Percentiles rank a stretch among this genome's conserved stretches.
phyloP scores from a whole-genome alignment of 2,329 filamentous ascomycete species.

The Penicillium glabrum region DNA sequence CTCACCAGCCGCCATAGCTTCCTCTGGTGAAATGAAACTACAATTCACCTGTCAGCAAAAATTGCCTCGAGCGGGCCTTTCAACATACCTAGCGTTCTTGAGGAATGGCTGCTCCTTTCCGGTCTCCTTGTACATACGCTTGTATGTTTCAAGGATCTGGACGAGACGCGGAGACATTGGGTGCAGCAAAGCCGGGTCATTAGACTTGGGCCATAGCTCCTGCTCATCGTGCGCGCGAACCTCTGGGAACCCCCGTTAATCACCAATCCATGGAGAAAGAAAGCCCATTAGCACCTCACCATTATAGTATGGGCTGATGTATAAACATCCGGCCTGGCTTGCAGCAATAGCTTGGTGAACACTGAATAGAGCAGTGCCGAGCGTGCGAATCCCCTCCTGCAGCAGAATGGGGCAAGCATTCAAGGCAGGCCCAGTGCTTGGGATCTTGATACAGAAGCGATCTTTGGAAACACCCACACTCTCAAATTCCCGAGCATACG shows the following conservation, averaged over 20 bases:
- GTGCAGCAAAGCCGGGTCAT: slow-evolving; percentile 50
- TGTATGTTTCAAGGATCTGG: slow-evolving; percentile 52
- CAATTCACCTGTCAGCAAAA: background rate
- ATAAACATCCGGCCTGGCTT: slow-evolving; percentile 50
- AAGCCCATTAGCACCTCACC: slow-evolving; percentile 26
- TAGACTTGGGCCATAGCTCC: slow-evolving; percentile 48
- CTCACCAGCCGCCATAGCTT: slow-evolving; percentile 17
- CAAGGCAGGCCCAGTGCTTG: slow-evolving; percentile 49
- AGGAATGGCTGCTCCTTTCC: slow-evolving; percentile 51
- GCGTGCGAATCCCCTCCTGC: slow-evolving; percentile 48
- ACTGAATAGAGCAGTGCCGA: slow-evolving; percentile 51
- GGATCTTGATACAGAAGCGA: slow-evolving; percentile 55
- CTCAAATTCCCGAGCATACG: slow-evolving; percentile 50
- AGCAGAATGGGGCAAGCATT: slow-evolving; percentile 47
- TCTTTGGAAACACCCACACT: slow-evolving; percentile 47
- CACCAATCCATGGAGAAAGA: background rate
- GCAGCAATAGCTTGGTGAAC: slow-evolving; percentile 52
- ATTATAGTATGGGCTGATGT: slow-evolving; percentile 54
- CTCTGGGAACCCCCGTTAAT: slow-evolving; percentile 30
- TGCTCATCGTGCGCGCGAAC: slow-evolving; percentile 45
- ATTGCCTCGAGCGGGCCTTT: background rate
- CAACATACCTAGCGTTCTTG: slow-evolving; percentile 46
- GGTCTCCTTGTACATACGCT: slow-evolving; percentile 47
- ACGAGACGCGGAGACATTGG: slow-evolving; percentile 50
- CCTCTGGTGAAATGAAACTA: slow-evolving; percentile 15